Conservation (phyloP, 2,329 filamentous ascomycete genomes). For the Balansia obtecta region DNA sequence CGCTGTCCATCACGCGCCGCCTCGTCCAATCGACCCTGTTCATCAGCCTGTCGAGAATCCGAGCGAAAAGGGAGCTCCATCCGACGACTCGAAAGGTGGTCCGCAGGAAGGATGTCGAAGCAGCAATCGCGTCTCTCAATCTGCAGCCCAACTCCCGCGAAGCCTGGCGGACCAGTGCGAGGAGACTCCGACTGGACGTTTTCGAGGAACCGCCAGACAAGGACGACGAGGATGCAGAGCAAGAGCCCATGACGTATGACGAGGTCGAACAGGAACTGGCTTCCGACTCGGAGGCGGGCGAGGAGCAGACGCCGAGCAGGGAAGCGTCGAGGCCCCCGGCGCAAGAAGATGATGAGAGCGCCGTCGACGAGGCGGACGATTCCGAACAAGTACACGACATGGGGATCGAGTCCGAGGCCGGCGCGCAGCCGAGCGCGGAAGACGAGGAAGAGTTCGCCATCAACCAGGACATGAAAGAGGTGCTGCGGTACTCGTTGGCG, state of each 20-base stretch:
- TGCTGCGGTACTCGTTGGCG: conserved; percentile 27
- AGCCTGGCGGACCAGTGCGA: conserved; percentile 36
- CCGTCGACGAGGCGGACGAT: background rate
- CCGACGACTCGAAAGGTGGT: conserved; percentile 22
- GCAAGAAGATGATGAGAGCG: background rate
- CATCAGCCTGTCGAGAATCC: conserved; percentile 56
- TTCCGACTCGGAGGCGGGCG: background rate
- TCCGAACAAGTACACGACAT: conserved; percentile 10
- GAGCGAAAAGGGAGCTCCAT: conserved; percentile 29
- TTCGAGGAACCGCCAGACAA: conserved; percentile 21
- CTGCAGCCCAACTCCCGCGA: conserved; percentile 23
- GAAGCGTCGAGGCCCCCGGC: background rate
- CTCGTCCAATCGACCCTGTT: conserved; percentile 59
- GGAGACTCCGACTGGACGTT: conserved; percentile 37
- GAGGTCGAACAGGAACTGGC: conserved; percentile 29
- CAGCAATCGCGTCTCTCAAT: conserved; percentile 35
- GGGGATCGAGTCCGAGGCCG: conserved; percentile 6
- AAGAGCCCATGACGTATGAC: conserved; percentile 27
- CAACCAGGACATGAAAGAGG: conserved; percentile 27
- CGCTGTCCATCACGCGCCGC: conserved; percentile 54
- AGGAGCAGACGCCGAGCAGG: background rate
- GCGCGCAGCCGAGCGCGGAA: conserved; percentile 6
- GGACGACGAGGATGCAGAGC: conserved; percentile 11
- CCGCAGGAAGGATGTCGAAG: conserved; percentile 32
- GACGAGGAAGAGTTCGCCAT: conserved; percentile 20